Percentiles rank a stretch among this genome's conserved stretches.
Conservation (phyloP, 352 stramenopile genomes). For the Thalassiosira tumida region DNA sequence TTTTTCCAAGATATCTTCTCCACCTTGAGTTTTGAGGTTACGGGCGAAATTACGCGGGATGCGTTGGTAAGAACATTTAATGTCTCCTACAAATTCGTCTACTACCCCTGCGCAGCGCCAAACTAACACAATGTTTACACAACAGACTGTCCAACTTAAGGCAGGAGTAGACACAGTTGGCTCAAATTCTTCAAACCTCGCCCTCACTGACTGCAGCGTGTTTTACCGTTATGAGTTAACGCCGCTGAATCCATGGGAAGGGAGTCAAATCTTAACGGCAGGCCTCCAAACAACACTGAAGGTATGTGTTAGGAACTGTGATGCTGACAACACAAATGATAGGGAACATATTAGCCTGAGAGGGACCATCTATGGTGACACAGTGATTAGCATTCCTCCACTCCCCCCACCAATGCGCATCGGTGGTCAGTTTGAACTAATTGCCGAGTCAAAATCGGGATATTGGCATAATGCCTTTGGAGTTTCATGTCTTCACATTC, state of each 20-base stretch:
- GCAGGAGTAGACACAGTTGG: background rate
- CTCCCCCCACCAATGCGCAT: background rate
- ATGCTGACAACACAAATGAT: background rate
- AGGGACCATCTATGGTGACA: constrained; percentile 29
- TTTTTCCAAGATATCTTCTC: too few species aligned
- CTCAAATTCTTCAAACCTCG: background rate
- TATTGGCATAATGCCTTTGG: constrained; percentile 44
- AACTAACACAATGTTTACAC: too few species aligned
- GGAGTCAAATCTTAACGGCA: background rate
- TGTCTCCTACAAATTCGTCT: too few species aligned
- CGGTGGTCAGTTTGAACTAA: constrained; percentile 19
- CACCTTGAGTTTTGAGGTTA: too few species aligned
- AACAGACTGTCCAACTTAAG: too few species aligned
- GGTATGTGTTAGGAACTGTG: constrained; percentile 19
- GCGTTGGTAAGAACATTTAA: too few species aligned
- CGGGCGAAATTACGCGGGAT: too few species aligned
- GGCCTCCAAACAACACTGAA: background rate
- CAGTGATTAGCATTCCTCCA: constrained; percentile 10
- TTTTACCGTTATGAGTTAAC: constrained; percentile 9
- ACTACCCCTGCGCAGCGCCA: too few species aligned
- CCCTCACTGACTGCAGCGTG: background rate
- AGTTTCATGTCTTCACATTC: background rate
- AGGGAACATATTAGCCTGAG: constrained; percentile 16
- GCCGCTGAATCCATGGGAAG: too few species aligned
- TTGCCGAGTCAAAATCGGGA: background rate